Percentiles rank a stretch among this genome's conserved stretches.
phyloP scores from a whole-genome alignment of 1,139 yeast species.

The Taphrina wiesneri region DNA sequence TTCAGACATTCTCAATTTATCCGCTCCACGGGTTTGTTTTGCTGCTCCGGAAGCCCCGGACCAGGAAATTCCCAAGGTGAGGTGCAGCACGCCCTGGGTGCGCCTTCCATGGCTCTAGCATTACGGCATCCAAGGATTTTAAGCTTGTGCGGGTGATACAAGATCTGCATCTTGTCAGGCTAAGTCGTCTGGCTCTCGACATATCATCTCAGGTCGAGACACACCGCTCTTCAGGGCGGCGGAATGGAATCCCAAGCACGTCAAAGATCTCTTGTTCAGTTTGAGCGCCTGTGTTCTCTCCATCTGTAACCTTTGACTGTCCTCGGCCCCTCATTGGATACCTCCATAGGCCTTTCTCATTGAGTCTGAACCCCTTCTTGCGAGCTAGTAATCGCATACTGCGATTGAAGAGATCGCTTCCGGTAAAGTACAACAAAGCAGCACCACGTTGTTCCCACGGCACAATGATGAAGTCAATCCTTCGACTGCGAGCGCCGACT shows the following conservation, averaged over 20 bases:
- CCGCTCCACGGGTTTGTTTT: too few species aligned
- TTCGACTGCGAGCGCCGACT: conserved; percentile 50
- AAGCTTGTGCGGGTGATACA: too few species aligned
- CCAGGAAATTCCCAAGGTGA: too few species aligned
- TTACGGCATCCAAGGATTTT: too few species aligned
- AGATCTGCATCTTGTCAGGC: too few species aligned
- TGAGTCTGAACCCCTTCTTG: conserved; percentile 52
- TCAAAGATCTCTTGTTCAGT: conserved; percentile 24
- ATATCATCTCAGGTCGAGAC: not conserved
- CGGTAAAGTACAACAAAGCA: conserved; percentile 59
- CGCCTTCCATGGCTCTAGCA: too few species aligned
- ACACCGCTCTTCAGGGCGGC: conserved; percentile 30
- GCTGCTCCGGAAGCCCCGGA: not conserved
- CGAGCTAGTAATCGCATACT: conserved; percentile 53
- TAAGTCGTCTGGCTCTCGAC: not conserved
- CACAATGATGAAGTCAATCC: conserved; percentile 59
- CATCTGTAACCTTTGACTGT: conserved; percentile 11
- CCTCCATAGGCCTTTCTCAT: conserved; percentile 54
- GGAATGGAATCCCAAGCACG: conserved; percentile 15
- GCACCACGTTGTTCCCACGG: conserved; percentile 58
- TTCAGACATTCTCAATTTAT: not conserved
- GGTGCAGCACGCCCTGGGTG: too few species aligned
- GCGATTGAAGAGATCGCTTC: conserved; percentile 60
- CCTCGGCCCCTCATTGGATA: conserved; percentile 8
- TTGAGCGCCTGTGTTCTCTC: conserved; percentile 8